Base-by-base conservation (phyloP, 2,329 filamentous ascomycete genomes). In the Ascochyta fabae region DNA sequence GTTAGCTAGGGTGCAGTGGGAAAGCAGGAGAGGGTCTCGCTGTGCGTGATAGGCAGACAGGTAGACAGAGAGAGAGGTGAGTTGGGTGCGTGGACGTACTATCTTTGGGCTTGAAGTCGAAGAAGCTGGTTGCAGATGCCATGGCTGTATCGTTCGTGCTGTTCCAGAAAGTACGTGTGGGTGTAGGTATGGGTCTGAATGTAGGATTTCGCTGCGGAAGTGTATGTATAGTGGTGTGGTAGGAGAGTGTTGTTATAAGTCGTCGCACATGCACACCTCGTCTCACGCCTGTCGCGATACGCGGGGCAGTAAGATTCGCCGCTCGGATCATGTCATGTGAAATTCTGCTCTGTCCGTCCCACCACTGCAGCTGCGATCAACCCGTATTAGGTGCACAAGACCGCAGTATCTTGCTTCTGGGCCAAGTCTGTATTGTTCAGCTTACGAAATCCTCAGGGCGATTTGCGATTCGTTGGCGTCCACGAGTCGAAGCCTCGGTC, bases 71-170 rank as follows among this genome's bases (percentile, higher is more conserved):
- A 15, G 29, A 2, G 29, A 24, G 41, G 19, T 33, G 9, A 6
- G 24, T 19, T 22, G 33, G 26, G 19, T 22, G 46, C 23, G 15
- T n/a, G 40, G 16, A 84, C 88, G 61, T 81, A 92, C 89, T 92
- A 78, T 94, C 87, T 66, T 89, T 85, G 64, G 90, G 88, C 80
- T 88, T 91, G 79, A 96, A 96, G 75, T 93, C 89, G 83, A 89
- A 95, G 76, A 96, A 91, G 52, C 75, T 81, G 19, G 87, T 88
- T 66, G 87, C 87, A 51, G 87, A 88, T 26, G 88, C 79, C 88
- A 90, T 91, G 64, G 68, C 80, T 58, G 64, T 40, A n/a, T 52
- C 33, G 19, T 61, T 62, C 34, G 47, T 43, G 44, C 22, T 46
- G 38, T 13, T 46, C 45, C 34, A 45, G 13, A 53, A 53, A 22